Evolutionary conservation across 2,329 filamentous ascomycete genomes (phyloP).

Genomic region (Ceratocystis cacaofunesta): DNA sequence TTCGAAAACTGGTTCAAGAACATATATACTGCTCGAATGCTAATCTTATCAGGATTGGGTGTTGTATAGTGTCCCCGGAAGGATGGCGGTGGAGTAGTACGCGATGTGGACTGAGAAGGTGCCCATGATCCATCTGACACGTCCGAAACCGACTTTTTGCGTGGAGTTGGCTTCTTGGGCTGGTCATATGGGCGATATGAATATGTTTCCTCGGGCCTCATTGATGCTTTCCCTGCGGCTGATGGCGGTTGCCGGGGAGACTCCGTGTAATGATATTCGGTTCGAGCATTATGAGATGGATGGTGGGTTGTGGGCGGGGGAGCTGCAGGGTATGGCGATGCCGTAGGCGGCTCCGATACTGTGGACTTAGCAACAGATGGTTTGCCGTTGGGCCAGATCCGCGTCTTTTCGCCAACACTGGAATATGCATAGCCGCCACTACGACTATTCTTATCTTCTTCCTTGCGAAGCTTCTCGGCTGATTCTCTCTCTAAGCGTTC

Average conservation of each 20-base stretch:
- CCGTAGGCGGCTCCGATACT: conserved; percentile 19
- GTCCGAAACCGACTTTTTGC: conserved; percentile 52
- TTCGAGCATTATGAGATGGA: conserved; percentile 21
- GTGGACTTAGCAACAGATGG: conserved; percentile 26
- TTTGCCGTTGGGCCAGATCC: conserved; percentile 52
- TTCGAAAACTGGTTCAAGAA: conserved; percentile 82
- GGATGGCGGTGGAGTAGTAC: conserved; percentile 70
- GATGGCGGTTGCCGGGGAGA: conserved; percentile 26
- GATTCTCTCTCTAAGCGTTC: conserved; percentile 29
- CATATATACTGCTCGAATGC: conserved; percentile 81
- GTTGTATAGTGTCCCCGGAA: conserved; percentile 67
- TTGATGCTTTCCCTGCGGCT: conserved; percentile 31
- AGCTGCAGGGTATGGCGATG: not conserved
- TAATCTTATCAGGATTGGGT: conserved; percentile 87
- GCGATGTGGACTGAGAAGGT: conserved; percentile 66
- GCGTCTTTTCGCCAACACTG: conserved; percentile 52
- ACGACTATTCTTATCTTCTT: conserved; percentile 22
- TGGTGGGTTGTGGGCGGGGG: conserved; percentile 20
- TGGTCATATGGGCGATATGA: conserved; percentile 68
- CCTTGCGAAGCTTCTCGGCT: conserved; percentile 24
- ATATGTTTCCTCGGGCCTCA: conserved; percentile 46
- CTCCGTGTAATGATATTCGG: conserved; percentile 12
- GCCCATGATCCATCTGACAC: conserved; percentile 75
- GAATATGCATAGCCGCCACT: conserved; percentile 42
- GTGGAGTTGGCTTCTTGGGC: conserved; percentile 41